Evolutionary conservation across 2,329 filamentous ascomycete species (phyloP).

Genomic region (Microcyclospora tardicrescens): DNA sequence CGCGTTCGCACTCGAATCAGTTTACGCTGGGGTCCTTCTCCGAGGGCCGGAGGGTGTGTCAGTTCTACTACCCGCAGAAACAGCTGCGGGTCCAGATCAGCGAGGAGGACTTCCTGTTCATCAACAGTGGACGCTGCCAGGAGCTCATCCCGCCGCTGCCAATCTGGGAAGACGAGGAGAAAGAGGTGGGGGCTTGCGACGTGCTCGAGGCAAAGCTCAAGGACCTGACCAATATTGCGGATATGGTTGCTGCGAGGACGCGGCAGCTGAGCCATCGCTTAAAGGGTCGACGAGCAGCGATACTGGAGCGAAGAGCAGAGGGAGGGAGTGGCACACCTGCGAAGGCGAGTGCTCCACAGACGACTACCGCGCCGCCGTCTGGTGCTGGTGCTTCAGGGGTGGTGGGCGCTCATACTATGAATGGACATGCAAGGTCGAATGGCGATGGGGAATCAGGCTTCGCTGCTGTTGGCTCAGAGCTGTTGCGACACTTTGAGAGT

Average conservation of each 20-base stretch:
- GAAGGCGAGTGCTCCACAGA: constrained; percentile 18
- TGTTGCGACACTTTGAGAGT: constrained; percentile 51
- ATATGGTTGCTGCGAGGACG: constrained; percentile 55
- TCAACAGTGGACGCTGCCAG: constrained; percentile 70
- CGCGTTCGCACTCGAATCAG: constrained; percentile 64
- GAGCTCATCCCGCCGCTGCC: constrained; percentile 70
- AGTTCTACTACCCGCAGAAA: constrained; percentile 58
- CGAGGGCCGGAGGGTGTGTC: constrained; percentile 60
- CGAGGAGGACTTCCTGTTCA: constrained; percentile 77
- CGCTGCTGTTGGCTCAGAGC: constrained; percentile 43
- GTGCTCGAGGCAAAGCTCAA: constrained; percentile 69
- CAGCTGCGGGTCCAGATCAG: constrained; percentile 72
- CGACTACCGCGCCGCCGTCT: constrained; percentile 17
- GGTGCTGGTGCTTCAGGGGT: constrained; percentile 31
- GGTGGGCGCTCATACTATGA: constrained; percentile 42
- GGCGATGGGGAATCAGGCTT: constrained; percentile 34
- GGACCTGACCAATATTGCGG: constrained; percentile 66
- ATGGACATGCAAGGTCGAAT: constrained; percentile 9
- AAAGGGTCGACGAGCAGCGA: constrained; percentile 60
- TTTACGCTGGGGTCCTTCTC: constrained; percentile 58
- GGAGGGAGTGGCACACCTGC: constrained; percentile 24
- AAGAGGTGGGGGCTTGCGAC: constrained; percentile 70
- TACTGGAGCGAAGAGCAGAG: constrained; percentile 47
- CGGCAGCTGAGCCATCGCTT: constrained; percentile 71
- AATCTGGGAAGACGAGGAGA: constrained; percentile 73